Conservation (phyloP, 495 filamentous ascomycete species). For the Neurospora sp. region DNA sequence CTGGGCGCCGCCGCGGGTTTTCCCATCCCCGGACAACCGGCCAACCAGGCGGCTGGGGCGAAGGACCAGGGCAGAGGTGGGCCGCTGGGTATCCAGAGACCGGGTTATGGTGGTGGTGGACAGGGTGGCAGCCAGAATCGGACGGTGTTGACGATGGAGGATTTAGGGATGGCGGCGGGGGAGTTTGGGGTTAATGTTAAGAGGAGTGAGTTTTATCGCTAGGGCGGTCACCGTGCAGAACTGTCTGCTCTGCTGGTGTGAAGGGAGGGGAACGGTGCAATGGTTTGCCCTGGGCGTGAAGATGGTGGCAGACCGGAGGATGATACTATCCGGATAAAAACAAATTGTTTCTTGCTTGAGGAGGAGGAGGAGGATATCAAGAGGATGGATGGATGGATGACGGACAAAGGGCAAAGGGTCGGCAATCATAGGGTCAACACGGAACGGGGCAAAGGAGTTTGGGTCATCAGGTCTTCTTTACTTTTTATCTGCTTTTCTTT, state of each 20-base stretch:
- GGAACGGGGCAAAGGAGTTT: not conserved
- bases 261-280: not conserved
- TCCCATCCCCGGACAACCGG: constrained; percentile 48
- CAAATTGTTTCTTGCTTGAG: not conserved
- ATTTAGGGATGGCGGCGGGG: constrained; percentile 91
- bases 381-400: not conserved
- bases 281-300: not conserved
- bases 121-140: constrained; percentile 83
- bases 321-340: not conserved
- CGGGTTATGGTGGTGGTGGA: constrained; percentile 88
- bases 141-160: constrained; percentile 97
- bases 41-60: constrained; percentile 43
- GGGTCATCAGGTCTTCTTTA: not conserved
- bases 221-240: not conserved
- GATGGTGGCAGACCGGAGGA: not conserved
- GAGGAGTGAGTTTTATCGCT: constrained; percentile 95
- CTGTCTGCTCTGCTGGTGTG: not conserved
- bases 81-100: constrained; percentile 76
- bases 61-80: constrained; percentile 49
- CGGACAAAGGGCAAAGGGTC: not conserved
- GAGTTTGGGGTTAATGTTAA: constrained; percentile 97
- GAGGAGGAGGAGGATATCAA: not conserved
- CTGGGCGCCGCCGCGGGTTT: constrained; percentile 70
- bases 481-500: not conserved
- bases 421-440: not conserved